Evolutionary conservation across 352 stramenopile genomes (phyloP), one percentile per base, ranked within the genome.

Genomic region (Globisporangium perplexum): DNA sequence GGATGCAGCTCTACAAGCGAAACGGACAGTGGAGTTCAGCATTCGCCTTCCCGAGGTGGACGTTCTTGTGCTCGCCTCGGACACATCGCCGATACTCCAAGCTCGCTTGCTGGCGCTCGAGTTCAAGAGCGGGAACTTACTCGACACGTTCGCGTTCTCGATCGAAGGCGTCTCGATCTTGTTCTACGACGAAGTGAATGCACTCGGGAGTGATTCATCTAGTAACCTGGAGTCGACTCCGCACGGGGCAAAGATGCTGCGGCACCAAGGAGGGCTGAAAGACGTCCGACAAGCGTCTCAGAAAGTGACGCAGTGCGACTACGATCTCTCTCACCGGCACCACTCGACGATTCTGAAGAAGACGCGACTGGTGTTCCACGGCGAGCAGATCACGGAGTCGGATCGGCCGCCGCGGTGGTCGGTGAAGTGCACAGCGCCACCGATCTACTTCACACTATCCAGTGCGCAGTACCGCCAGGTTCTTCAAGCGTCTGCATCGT

Each of bases 401-500:
- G 62, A 74, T n/a, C 55, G 68, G 2, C 52, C 71, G 8, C 66
- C 77, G 5, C 79, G 77, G 26, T 90, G 77, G 80, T 39, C 61
- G 24, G 77, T 84, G 62, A 76, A 79, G 24, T 86, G 80, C 46
- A 86, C 66, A 5, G 72, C 72, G 17, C 80, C 80, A n/a, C 80
- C 80, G 0, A 84, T 90, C 26, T 85, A 82, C 45, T 86, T 90
- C 47, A 80, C 75, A 0, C 61, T 90, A 17, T 86, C 75, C 0
- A 88, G 70, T 47, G 60, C 70, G 1, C 80, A 90, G 54, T 88
- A 87, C 24, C 68, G 78, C 8, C 77, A 90, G 60, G 70, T 89
- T 10, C 36, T 88, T 12, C 71, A 82, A 42, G 72, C 76, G 28
- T 87, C 76, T n/a, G 60, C 71, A 7, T 66, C 75, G 10, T 90